Base-by-base conservation (phyloP, 176 grass and related monocot genomes). In the Rhipidocladum racemiflorum region DNA sequence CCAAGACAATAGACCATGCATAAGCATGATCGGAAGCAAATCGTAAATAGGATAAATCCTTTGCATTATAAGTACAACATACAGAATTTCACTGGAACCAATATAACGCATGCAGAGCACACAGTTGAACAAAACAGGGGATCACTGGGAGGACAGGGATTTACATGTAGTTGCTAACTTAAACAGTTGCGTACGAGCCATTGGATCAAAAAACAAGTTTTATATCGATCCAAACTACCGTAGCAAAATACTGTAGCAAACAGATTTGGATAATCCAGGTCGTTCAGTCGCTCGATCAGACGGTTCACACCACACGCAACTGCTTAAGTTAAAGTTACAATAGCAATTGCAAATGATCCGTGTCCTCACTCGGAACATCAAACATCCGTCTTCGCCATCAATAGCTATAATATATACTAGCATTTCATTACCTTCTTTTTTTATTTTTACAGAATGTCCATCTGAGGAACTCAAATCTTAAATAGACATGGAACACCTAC, bases 371-470 rank as follows among this genome's bases (percentile, higher is more conserved):
- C n/a, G 23, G 10, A 59, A n/a, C 20, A 44, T 9, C 16, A 54
- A 62, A 43, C 11, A 56, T 7, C 30, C 3, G 13, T 15, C 35
- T 65, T 9, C 57, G 48, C 24, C 43, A 40, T 13, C 21, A 48
- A 10, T 45, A 59, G 16, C 60, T 75, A 75, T 17, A 67, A 29
- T 61, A 78, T 63, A 86, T 25, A 86, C 56, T 53, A 39, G 32
- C 50, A 54, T 55, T 10, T 54, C 34, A 56, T n/a, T 65, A 75
- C 50, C 17, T 16, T 18, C 68, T 69, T 16, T 25, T 39, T 7
- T 54, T 48, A 3, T 64, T 51, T 72, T 64, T n/a, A 65, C 45
- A 87, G 3, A 71, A 64, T 5, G 34, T 55, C 17, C n/a, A 72
- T 8, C 73, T 5, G 9, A 77, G 20, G 1, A 78, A 68, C 74